Conservation (phyloP, 768 basidiomycete genomes). For the Amanita exitialis region DNA sequence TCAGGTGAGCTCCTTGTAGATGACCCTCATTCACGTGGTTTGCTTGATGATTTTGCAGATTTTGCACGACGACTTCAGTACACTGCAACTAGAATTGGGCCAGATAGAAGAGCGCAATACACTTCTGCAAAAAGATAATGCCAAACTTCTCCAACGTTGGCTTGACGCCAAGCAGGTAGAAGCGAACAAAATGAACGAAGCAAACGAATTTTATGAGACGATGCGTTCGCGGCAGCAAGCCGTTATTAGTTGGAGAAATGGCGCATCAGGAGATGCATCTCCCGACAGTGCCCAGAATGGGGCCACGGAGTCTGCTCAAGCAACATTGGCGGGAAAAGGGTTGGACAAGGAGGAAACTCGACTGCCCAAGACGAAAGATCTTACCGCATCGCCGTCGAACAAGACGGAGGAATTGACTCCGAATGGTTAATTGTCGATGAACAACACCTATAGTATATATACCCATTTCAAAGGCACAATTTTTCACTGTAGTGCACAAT, state of each 20-base stretch:
- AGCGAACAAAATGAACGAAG: slow-evolving; percentile 93
- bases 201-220: slow-evolving; percentile 81
- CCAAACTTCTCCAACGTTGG: slow-evolving; percentile 92
- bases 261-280: slow-evolving; percentile 18
- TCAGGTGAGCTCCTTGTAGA: slow-evolving; percentile 47
- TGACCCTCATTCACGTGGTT: slow-evolving; percentile 2
- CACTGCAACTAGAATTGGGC: slow-evolving; percentile 82
- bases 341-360: slow-evolving; percentile 37
- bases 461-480: slow-evolving; percentile 6
- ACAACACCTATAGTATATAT: slow-evolving; percentile 21
- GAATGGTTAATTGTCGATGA: slow-evolving; percentile 76
- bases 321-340: slow-evolving; percentile 62
- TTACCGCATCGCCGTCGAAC: slow-evolving; percentile 59
- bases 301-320: slow-evolving; percentile 17
- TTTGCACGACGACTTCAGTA: slow-evolving; percentile 90
- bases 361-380: slow-evolving; percentile 53
- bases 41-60: slow-evolving; percentile 37
- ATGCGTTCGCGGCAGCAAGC: slow-evolving; percentile 69
- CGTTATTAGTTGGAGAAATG: slow-evolving; percentile 47
- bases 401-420: slow-evolving; percentile 75
- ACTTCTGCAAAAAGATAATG: slow-evolving; percentile 86
- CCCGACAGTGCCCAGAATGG: slow-evolving; percentile 14
- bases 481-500: background rate
- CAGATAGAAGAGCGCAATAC: slow-evolving; percentile 85
- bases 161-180: slow-evolving; percentile 90